Evolutionary conservation across 2,329 filamentous ascomycete genomes (phyloP).

Genomic region (Aspergillus cejpii): DNA sequence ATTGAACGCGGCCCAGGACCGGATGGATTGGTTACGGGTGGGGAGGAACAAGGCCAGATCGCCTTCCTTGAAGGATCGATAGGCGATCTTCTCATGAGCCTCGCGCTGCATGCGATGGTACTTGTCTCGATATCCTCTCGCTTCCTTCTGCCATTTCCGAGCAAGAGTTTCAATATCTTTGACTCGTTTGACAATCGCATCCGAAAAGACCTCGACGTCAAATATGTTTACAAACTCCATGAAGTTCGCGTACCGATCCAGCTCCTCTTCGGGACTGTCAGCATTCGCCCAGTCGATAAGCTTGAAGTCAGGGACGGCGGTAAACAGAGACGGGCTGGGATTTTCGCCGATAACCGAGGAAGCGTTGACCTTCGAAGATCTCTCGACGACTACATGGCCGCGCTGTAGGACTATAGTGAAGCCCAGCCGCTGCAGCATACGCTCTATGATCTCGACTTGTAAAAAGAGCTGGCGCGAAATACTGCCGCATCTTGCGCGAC

Average conservation of each 20-base stretch:
- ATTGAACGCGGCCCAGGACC: slow-evolving; percentile 97
- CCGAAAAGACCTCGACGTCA: slow-evolving; percentile 74
- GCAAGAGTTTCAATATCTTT: slow-evolving; percentile 91
- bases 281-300: slow-evolving; percentile 78
- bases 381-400: slow-evolving; percentile 66
- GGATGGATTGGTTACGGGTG: slow-evolving; percentile 86
- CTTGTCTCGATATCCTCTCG: slow-evolving; percentile 78
- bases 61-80: slow-evolving; percentile 90
- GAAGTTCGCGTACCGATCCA: slow-evolving; percentile 67
- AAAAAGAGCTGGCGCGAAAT: slow-evolving; percentile 75
- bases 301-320: slow-evolving; percentile 55
- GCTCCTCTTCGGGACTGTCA: slow-evolving; percentile 58
- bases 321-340: slow-evolving; percentile 32
- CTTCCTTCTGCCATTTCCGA: slow-evolving; percentile 87
- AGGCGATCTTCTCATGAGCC: slow-evolving; percentile 91
- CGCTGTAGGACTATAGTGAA: slow-evolving; percentile 72
- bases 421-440: slow-evolving; percentile 78
- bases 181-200: slow-evolving; percentile 78
- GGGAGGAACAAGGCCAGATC: slow-evolving; percentile 91
- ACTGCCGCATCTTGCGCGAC: slow-evolving; percentile 69
- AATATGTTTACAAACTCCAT: slow-evolving; percentile 68
- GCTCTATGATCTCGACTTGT: slow-evolving; percentile 75
- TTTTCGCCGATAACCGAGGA: slow-evolving; percentile 33
- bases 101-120: slow-evolving; percentile 74
- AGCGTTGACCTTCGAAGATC: slow-evolving; percentile 52